These are phyloP conservation scores for Xylaria telfairii DNA, from an alignment of 495 filamentous ascomycete genomes.

Conservation along the genomic window DNA sequence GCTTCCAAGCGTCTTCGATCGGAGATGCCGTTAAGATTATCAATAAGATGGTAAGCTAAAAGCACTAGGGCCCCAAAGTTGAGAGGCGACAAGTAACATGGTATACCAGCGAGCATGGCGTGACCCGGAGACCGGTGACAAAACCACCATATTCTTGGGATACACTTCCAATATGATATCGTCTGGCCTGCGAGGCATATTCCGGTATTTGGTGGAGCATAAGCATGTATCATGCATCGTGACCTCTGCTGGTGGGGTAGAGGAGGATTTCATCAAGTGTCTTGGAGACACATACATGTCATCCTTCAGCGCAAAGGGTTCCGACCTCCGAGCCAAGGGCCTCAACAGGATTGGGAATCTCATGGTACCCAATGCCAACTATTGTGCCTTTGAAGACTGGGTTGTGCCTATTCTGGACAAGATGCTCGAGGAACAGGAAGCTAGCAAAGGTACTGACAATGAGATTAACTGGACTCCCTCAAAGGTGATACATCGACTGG, in stretches of 20 bases:
- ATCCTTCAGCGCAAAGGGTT: conserved; percentile 76
- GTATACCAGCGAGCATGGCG: conserved; percentile 69
- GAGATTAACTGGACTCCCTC: conserved; percentile 89
- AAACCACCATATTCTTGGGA: conserved; percentile 92
- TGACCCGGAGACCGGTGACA: conserved; percentile 72
- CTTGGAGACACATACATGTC: conserved; percentile 92
- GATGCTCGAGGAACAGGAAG: conserved; percentile 93
- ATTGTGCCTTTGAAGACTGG: conserved; percentile 98
- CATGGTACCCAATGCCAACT: conserved; percentile 95
- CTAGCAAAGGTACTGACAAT: conserved; percentile 67
- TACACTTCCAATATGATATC: conserved; percentile 98
- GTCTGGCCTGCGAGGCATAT: conserved; percentile 86
- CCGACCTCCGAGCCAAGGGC: conserved; percentile 77
- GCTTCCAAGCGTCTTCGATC: conserved; percentile 89
- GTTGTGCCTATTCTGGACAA: conserved; percentile 86
- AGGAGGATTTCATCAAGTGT: conserved; percentile 98
- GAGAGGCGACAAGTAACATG: conserved; percentile 23
- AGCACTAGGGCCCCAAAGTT: conserved; percentile 4
- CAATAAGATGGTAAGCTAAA: conserved; percentile 82
- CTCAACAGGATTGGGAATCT: conserved; percentile 96
- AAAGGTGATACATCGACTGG: conserved; percentile 83
- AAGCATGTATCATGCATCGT: conserved; percentile 90
- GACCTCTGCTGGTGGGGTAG: conserved; percentile 93
- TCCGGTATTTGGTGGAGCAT: conserved; percentile 92
- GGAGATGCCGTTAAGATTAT: conserved; percentile 85